Evolutionary conservation across 2,329 filamentous ascomycete genomes (phyloP).

Genomic region (Chalaropsis ovoidea): DNA sequence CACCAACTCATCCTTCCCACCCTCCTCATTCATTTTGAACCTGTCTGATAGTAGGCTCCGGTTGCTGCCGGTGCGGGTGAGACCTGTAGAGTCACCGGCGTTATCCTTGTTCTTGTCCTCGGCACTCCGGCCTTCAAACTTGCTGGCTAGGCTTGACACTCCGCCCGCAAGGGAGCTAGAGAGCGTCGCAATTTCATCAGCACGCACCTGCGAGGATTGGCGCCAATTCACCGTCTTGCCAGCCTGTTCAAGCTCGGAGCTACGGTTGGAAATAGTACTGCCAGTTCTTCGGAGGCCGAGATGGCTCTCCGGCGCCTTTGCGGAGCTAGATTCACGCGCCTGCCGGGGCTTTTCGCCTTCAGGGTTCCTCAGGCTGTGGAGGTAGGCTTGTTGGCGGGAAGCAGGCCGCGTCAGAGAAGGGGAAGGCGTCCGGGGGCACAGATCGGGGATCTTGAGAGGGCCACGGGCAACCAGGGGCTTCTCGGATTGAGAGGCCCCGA

Average conservation of each 20-base stretch:
- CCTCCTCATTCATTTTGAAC: conserved; percentile 4
- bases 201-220: conserved; percentile 18
- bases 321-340: not conserved
- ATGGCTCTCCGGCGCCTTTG: not conserved
- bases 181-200: conserved; percentile 27
- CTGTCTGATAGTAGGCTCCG: conserved; percentile 15
- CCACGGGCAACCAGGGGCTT: conserved; percentile 13
- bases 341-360: conserved; percentile 11
- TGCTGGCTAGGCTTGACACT: conserved; percentile 33
- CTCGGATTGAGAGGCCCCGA: not conserved
- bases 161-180: conserved; percentile 30
- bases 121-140: conserved; percentile 29
- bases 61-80: conserved; percentile 10
- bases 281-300: conserved; percentile 16
- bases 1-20: not conserved
- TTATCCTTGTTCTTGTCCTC: not conserved
- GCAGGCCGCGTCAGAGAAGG: conserved; percentile 16
- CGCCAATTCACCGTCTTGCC: conserved; percentile 16
- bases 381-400: conserved; percentile 17
- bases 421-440: conserved; percentile 1
- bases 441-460: conserved; percentile 18
- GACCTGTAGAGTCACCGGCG: not conserved
- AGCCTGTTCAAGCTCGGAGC: conserved; percentile 21
- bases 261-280: conserved; percentile 19
- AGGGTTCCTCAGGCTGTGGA: conserved; percentile 18